Evolutionary conservation across 106 monocot species (phyloP).

Genomic region (Alisma plantagoaquatica): DNA sequence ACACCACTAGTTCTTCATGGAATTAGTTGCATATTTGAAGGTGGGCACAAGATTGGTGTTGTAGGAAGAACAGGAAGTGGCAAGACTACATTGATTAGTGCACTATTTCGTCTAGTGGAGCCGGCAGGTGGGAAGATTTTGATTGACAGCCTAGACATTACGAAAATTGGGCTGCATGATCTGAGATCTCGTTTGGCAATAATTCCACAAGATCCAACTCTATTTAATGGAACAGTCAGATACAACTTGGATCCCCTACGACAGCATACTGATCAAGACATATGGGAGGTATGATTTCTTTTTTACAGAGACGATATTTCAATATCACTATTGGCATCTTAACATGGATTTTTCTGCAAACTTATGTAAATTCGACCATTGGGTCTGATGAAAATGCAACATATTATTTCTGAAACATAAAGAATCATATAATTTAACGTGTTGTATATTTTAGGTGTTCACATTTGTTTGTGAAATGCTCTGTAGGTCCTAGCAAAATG

Average conservation of each 20-base stretch:
- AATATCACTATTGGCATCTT: not conserved
- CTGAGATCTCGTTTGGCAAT: conserved; percentile 67
- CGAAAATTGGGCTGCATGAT: conserved; percentile 75
- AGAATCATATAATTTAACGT: not conserved
- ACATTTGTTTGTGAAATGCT: too few relatives aligned
- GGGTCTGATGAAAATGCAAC: too few relatives aligned
- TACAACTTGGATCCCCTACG: conserved; percentile 78
- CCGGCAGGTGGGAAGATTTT: conserved; percentile 51
- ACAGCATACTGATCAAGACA: conserved; percentile 49
- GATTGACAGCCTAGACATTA: conserved; percentile 60
- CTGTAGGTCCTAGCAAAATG: conserved; percentile 77
- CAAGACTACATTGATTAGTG: conserved; percentile 67
- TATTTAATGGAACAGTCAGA: conserved; percentile 74
- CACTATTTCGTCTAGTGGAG: conserved; percentile 76
- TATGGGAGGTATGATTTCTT: conserved; percentile 65
- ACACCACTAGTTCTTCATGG: conserved; percentile 58
- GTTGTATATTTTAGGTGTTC: not conserved
- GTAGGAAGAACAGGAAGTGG: conserved; percentile 91
- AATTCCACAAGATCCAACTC: conserved; percentile 88
- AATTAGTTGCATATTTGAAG: conserved; percentile 75
- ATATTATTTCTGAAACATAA: too few relatives aligned
- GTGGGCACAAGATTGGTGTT: conserved; percentile 75
- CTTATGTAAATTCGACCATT: not conserved
- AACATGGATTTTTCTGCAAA: not conserved
- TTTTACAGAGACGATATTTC: not conserved